Percentiles rank a stretch among this genome's conserved stretches.
These are phyloP conservation scores for Metschnikowia borealis DNA, from an alignment of 805 yeast species.

Conservation along the genomic window DNA sequence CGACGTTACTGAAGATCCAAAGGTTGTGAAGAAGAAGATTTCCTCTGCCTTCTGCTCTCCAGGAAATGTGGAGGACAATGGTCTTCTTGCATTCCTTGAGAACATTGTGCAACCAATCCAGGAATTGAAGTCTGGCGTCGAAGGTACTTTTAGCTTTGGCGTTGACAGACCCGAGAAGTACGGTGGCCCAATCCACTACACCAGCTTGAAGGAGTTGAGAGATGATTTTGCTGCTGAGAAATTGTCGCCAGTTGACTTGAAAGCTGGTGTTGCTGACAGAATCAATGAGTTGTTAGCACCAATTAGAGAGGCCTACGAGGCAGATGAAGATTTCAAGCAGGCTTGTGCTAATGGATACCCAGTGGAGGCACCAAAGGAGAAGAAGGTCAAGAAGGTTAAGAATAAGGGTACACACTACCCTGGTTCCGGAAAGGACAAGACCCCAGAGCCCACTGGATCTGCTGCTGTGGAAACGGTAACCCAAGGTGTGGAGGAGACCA, in stretches of 20 bases:
- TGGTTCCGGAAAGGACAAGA: slow-evolving; percentile 40
- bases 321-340: slow-evolving; percentile 67
- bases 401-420: slow-evolving; percentile 90
- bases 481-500: not conserved
- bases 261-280: slow-evolving; percentile 84
- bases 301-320: slow-evolving; percentile 63
- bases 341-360: slow-evolving; percentile 83
- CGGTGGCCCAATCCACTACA: slow-evolving; percentile 86
- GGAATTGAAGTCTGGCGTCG: slow-evolving; percentile 60
- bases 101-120: slow-evolving; percentile 83
- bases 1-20: slow-evolving; percentile 87
- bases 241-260: slow-evolving; percentile 90
- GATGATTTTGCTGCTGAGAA: slow-evolving; percentile 67
- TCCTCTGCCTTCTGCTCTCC: slow-evolving; percentile 93
- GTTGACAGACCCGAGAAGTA: slow-evolving; percentile 93
- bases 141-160: slow-evolving; percentile 56
- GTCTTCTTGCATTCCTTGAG: slow-evolving; percentile 81
- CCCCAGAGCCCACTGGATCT: not conserved
- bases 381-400: slow-evolving; percentile 73
- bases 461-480: not conserved
- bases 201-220: slow-evolving; percentile 63
- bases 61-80: slow-evolving; percentile 85
- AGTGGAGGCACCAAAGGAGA: slow-evolving; percentile 54
- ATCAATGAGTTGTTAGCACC: slow-evolving; percentile 81
- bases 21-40: slow-evolving; percentile 83